These are phyloP conservation scores for Ceratonia siliqua DNA, from an alignment of 306 rosid species.

Conservation along the genomic window DNA sequence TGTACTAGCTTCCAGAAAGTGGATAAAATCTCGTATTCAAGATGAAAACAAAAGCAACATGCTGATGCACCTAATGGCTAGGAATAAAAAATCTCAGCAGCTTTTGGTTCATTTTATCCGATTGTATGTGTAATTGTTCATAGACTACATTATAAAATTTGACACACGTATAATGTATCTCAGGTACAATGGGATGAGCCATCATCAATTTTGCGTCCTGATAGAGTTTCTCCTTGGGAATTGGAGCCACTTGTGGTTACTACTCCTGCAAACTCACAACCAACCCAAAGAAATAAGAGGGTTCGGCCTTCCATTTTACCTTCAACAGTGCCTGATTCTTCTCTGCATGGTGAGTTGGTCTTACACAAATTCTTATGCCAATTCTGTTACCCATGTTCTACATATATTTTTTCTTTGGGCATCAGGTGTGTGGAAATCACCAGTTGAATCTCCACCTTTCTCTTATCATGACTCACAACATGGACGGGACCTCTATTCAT, in stretches of 20 bases:
- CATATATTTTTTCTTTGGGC: constrained; percentile 20
- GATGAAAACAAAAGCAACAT: neutral
- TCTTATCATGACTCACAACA: constrained; percentile 55
- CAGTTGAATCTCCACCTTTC: constrained; percentile 51
- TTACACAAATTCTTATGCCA: neutral
- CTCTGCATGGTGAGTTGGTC: constrained; percentile 48
- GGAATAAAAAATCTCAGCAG: neutral
- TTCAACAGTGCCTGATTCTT: constrained; percentile 51
- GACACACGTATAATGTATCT: neutral
- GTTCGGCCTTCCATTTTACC: constrained; percentile 61
- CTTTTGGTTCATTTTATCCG: constrained; percentile 1
- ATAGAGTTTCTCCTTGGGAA: constrained; percentile 80
- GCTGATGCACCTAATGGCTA: neutral
- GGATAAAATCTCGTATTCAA: neutral
- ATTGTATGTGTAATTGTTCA: neutral
- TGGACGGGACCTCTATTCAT: constrained; percentile 55
- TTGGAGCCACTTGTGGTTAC: constrained; percentile 70
- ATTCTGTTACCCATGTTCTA: neutral
- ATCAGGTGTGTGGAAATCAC: constrained; percentile 64
- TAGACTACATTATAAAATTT: neutral
- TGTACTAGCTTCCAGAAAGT: neutral
- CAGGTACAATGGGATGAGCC: constrained; percentile 92
- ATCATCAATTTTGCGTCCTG: constrained; percentile 71
- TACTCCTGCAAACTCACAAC: constrained; percentile 54
- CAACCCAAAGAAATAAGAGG: constrained; percentile 65